Evolutionary conservation across 179 eudicot species (phyloP).

Genomic region (Spergularia azorica): DNA sequence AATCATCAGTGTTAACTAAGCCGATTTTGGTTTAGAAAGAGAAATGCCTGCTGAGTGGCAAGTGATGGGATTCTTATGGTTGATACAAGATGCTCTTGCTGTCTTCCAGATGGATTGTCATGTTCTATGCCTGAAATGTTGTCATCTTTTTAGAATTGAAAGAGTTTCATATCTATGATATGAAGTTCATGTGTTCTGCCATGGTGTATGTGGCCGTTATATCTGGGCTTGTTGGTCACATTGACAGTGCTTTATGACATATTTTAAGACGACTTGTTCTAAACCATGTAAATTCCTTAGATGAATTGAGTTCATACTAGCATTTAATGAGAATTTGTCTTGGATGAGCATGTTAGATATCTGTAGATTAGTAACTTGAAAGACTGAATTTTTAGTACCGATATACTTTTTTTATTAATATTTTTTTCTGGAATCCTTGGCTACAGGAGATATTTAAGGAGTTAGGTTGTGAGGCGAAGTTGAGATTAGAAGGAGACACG

Average conservation of each 20-base stretch:
- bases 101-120: no score
- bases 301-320: neutral
- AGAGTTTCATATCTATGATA: no score
- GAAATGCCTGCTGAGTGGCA: no score
- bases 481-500: conserved; percentile 70
- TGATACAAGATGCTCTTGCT: no score
- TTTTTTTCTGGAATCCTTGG: neutral
- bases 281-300: no score
- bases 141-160: neutral
- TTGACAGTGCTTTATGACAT: no score
- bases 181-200: no score
- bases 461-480: conserved; percentile 69
- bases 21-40: no score
- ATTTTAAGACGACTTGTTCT: no score
- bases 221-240: neutral
- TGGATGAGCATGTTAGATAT: neutral
- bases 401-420: neutral
- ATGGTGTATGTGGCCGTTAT: neutral
- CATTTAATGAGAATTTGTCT: neutral
- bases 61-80: no score
- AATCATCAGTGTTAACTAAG: no score
- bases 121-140: neutral
- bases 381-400: neutral
- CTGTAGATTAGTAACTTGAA: neutral
- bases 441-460: conserved; percentile 66